These are phyloP conservation scores for Pyricularia pennisetigena DNA, from an alignment of 2,329 filamentous ascomycete species.

Conservation along the genomic window DNA sequence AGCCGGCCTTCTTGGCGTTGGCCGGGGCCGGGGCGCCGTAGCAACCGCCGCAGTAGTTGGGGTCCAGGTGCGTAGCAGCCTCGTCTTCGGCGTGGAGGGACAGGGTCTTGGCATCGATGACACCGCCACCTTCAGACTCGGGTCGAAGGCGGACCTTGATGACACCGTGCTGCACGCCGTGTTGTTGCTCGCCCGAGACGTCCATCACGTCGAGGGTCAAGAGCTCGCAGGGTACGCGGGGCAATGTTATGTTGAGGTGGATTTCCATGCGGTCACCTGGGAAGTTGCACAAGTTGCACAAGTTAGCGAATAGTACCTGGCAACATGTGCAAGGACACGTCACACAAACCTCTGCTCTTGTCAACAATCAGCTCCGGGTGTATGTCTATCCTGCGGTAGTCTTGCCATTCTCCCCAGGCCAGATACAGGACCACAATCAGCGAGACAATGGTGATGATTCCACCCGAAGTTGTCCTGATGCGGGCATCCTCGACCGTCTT, in stretches of 20 bases:
- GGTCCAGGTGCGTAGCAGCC: conserved; percentile 69
- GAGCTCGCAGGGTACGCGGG: conserved; percentile 86
- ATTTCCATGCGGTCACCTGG: conserved; percentile 97
- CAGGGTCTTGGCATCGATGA: conserved; percentile 61
- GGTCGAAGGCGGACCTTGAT: conserved; percentile 78
- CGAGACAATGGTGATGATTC: conserved; percentile 87
- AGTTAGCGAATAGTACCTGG: neutral
- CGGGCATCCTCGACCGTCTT: conserved; percentile 98
- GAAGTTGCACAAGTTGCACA: neutral
- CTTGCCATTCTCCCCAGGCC: conserved; percentile 89
- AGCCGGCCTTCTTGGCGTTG: conserved; percentile 69
- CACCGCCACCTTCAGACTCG: conserved; percentile 61
- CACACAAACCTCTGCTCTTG: conserved; percentile 74
- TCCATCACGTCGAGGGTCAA: conserved; percentile 98
- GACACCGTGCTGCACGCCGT: conserved; percentile 85
- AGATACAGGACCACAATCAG: conserved; percentile 82
- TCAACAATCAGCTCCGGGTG: conserved; percentile 92
- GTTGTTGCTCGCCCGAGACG: conserved; percentile 92
- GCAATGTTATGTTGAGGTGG: conserved; percentile 94
- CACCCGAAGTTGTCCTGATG: conserved; percentile 89
- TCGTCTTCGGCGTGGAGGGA: conserved; percentile 62
- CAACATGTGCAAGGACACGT: neutral
- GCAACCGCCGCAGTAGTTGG: conserved; percentile 86
- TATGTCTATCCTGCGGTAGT: conserved; percentile 79
- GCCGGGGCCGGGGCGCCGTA: conserved; percentile 72